Conservation (phyloP, 2,329 filamentous ascomycete genomes). For the Botrytis tulipae region DNA sequence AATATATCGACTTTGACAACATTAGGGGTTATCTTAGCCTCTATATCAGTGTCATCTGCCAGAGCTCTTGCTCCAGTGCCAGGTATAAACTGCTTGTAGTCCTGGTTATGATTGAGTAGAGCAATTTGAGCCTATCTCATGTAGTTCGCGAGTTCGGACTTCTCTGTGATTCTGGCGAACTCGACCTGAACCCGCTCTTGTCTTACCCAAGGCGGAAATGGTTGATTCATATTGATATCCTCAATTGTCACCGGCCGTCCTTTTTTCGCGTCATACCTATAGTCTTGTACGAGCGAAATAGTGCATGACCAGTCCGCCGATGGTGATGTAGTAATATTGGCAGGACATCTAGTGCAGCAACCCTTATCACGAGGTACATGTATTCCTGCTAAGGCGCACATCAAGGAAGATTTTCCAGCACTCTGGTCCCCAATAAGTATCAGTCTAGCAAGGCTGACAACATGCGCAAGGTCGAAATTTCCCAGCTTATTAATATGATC, state of each 20-base stretch:
- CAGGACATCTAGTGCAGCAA: constrained; percentile 76
- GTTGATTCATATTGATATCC: constrained; percentile 36
- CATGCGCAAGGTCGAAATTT: constrained; percentile 68
- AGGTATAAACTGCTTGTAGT: constrained; percentile 46
- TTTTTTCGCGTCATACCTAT: too few species aligned
- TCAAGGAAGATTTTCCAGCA: constrained; percentile 72
- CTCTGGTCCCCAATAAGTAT: constrained; percentile 84
- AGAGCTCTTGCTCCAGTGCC: constrained; percentile 36
- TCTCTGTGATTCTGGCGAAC: constrained; percentile 64
- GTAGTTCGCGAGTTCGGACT: constrained; percentile 61
- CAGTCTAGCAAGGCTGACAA: constrained; percentile 68
- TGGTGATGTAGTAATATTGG: constrained; percentile 67
- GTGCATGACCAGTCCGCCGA: constrained; percentile 65
- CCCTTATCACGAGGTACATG: constrained; percentile 68
- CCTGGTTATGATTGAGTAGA: constrained; percentile 63
- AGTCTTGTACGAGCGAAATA: constrained; percentile 50
- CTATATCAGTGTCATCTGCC: constrained; percentile 30
- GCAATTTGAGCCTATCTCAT: constrained; percentile 76
- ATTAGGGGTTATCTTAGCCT: constrained; percentile 78
- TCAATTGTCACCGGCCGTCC: neutral
- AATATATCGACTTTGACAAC: constrained; percentile 74
- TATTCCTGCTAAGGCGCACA: constrained; percentile 65
- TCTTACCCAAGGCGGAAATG: constrained; percentile 65
- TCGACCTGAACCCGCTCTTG: constrained; percentile 45
- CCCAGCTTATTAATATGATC: constrained; percentile 67